Percentiles rank a stretch among this genome's conserved stretches.
These are phyloP conservation scores for Reutealis trisperma DNA, from an alignment of 345 rosid species.

Conservation along the genomic window DNA sequence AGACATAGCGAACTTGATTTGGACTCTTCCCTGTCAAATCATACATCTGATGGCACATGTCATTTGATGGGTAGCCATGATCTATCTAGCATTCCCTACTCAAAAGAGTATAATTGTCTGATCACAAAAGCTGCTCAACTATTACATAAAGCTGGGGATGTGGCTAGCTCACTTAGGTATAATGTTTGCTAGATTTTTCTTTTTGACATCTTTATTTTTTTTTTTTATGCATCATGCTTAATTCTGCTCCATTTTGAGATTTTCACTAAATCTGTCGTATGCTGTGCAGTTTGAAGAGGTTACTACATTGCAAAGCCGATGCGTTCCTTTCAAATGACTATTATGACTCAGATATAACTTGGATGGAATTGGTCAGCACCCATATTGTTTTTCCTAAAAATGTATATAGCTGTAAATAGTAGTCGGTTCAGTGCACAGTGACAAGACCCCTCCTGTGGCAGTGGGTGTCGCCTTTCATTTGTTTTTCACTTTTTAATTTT, in stretches of 20 bases:
- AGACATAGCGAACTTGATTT: conserved; percentile 54
- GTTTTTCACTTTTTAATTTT: too few relatives aligned
- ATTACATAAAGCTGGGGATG: conserved; percentile 81
- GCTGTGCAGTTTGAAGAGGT: conserved; percentile 73
- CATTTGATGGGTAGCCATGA: conserved; percentile 38
- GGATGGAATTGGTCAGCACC: conserved; percentile 92
- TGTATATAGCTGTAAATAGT: background rate
- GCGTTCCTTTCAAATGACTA: conserved; percentile 92
- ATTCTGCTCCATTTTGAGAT: background rate
- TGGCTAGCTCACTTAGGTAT: conserved; percentile 73
- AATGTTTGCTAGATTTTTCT: conserved; percentile 13
- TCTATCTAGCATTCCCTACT: conserved; percentile 65
- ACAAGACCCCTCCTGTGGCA: background rate
- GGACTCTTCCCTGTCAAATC: conserved; percentile 41
- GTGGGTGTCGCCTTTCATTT: too few relatives aligned
- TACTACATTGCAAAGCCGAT: conserved; percentile 80
- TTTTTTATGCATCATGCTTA: background rate
- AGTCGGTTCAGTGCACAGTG: background rate
- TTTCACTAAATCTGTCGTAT: conserved; percentile 26
- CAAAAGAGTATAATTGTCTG: conserved; percentile 60
- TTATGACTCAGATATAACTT: conserved; percentile 86
- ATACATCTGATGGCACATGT: conserved; percentile 32
- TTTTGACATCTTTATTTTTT: conserved; percentile 5
- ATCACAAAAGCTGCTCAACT: conserved; percentile 67
- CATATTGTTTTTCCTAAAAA: background rate